phyloP scores from a whole-genome alignment of 208 protist species.

The Novymonas esmeraldas region DNA sequence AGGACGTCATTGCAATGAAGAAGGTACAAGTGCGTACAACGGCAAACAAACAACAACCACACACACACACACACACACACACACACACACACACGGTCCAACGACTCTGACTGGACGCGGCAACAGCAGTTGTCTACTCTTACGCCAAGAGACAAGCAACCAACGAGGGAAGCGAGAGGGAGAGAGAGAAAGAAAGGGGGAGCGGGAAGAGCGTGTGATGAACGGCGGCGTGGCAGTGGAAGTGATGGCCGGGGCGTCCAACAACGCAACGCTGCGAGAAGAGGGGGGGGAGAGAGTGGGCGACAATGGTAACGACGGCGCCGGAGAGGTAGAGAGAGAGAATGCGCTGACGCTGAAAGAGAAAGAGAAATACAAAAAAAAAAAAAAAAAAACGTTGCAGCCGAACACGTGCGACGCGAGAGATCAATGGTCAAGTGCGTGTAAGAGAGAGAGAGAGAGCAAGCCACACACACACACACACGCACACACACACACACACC shows the following conservation, averaged over 20 bases:
- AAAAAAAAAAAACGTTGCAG: conserved; percentile 3
- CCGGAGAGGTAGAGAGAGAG: background rate
- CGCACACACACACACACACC: no score
- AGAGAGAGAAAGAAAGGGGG: conserved; percentile 3
- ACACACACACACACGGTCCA: background rate
- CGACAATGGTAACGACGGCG: background rate
- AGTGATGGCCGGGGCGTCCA: background rate
- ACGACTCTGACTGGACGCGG: background rate
- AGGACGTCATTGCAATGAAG: no score
- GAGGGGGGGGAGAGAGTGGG: background rate
- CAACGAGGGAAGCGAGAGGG: background rate
- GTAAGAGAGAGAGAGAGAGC: conserved; percentile 8
- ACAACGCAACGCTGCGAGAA: background rate
- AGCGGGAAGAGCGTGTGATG: background rate
- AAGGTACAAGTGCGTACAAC: no score
- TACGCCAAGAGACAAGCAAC: no score
- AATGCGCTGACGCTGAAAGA: conserved; percentile 3
- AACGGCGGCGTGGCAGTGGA: background rate
- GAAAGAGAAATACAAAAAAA: background rate
- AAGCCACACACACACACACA: no score
- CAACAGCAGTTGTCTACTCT: no score
- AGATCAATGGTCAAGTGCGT: background rate
- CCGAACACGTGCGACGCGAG: background rate
- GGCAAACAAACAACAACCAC: no score
- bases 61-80: background rate